Base-by-base conservation (phyloP, 225 moss, liverwort and hornwort genomes). In the Polytrichum formosum region DNA sequence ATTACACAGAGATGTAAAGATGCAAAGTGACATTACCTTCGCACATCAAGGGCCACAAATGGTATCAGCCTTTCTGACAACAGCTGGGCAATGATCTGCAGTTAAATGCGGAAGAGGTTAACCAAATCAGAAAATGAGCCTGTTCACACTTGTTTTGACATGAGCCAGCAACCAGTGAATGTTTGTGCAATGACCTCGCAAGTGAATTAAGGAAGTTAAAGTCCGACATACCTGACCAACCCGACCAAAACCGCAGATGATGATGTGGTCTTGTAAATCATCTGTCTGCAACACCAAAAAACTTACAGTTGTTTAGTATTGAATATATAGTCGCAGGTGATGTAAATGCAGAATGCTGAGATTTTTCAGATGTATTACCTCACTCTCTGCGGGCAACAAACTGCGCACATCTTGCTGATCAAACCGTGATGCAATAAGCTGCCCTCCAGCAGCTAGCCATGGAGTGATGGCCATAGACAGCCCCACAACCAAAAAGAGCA, bases 401-500 rank as follows among this genome's bases (percentile, higher is more conserved):
- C 92, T 92, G 30, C 92, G 86, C 55, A 94, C 87, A 74, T 92
- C 92, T 89, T 92, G 92, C 81, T 94, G 94, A 59, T 94, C 94
- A 80, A 92, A 94, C 54, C 89, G 81, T 20, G 90, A 87, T 67
- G 94, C 94, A 82, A 94, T 83, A 27, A 92, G 77, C 76, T 94
- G 94, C 60, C 94, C 94, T 59, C 90, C 92, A 75, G 90, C 94
- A 77, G 90, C 94, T 78, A 94, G 76, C 94, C 94, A 94, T 28
- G 94, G 94, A 56, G 94, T 94, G 54, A 92, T 81, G 67, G 94
- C 94, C 89, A 94, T 94, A 53, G 94, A 94, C 66, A 94, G 81
- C 58, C 94, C 94, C 64, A 92, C 92, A 2, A 94, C 87, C 18
- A 94, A 75, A 77, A 92, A 94, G 26, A 94, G 82, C 68, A 94